Base-by-base conservation (phyloP, 805 yeast species). In the Wickerhamiella parazyma region DNA sequence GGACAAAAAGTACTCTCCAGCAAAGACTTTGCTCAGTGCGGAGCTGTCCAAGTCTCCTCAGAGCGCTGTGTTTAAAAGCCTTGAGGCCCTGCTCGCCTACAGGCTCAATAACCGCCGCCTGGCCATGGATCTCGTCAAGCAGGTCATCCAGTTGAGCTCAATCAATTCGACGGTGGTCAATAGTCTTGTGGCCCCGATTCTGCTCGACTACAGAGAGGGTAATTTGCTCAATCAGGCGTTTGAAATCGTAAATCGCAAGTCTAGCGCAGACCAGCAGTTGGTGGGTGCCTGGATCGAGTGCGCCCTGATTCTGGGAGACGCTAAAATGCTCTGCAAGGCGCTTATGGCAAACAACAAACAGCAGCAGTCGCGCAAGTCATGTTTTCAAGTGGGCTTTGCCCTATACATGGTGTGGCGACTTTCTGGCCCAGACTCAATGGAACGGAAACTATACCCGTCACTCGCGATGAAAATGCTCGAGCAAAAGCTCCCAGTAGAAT, bases 381-480 rank as follows among this genome's bases (percentile, higher is more conserved):
- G 45, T 6, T 49, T 49, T 38, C 48, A 49, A 38, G 51, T 51
- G 7, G 78, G n/a, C 64, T 77, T 49, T 57, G 73, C 14, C 59
- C 73, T 63, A 62, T 70, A 60, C 51, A 33, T 55, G 18, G 51
- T 73, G 36, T 68, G 68, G 40, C 48, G 53, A 1, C 48, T 52
- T 3, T 44, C 55, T 1, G 63, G 60, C 28, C 58, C 69, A 10
- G 52, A 67, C 4, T 65, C 62, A 0, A 65, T 71, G 45, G 81
- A 76, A 50, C 53, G 55, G 40, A 63, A 57, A 31, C 59, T 85
- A 31, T 73, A 73, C 47, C 78, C 83, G 1, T 64, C 69, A 46
- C 61, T 85, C 26, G 87, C 85, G 0, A 53, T 68, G 46, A 74
- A 78, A 49, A 56, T 79, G 49, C 56, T 80, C 22, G 75, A 71